These are phyloP conservation scores for Pleurotus platypus DNA, from an alignment of 768 basidiomycete species.

Conservation along the genomic window DNA sequence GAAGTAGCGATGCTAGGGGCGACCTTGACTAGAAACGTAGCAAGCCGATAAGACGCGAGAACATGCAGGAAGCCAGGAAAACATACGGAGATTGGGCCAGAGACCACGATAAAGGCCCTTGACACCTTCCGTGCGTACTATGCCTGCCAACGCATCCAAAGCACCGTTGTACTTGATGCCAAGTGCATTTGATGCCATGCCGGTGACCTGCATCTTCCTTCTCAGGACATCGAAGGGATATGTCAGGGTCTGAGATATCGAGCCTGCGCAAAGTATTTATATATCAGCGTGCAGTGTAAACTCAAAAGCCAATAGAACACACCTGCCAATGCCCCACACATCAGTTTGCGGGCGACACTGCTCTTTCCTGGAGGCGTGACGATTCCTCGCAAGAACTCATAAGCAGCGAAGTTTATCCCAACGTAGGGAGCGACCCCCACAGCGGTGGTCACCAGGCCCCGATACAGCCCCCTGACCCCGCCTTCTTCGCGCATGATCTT, in stretches of 20 bases:
- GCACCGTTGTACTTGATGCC: slow-evolving; percentile 77
- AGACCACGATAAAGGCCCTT: slow-evolving; percentile 79
- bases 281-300: not conserved
- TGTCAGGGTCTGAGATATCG: slow-evolving; percentile 89
- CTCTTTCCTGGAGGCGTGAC: slow-evolving; percentile 82
- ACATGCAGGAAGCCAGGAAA: slow-evolving; percentile 9
- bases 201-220: slow-evolving; percentile 93
- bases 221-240: slow-evolving; percentile 95
- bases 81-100: slow-evolving; percentile 86
- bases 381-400: slow-evolving; percentile 74
- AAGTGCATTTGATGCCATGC: slow-evolving; percentile 59
- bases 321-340: slow-evolving; percentile 87
- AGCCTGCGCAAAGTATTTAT: slow-evolving; percentile 42
- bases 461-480: slow-evolving; percentile 81
- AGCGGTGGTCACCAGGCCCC: slow-evolving; percentile 81
- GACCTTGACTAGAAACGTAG: slow-evolving; percentile 65
- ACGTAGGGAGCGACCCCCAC: slow-evolving; percentile 89
- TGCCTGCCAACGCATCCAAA: slow-evolving; percentile 68
- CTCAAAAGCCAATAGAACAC: slow-evolving; percentile 15
- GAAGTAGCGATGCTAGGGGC: slow-evolving; percentile 86
- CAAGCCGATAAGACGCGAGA: slow-evolving; percentile 7
- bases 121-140: slow-evolving; percentile 71
- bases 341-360: slow-evolving; percentile 63
- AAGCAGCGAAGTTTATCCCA: slow-evolving; percentile 92
- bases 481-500: slow-evolving; percentile 93